Evolutionary conservation across 257 asterid genomes (phyloP).

Genomic region (Osmanthus fragrans): DNA sequence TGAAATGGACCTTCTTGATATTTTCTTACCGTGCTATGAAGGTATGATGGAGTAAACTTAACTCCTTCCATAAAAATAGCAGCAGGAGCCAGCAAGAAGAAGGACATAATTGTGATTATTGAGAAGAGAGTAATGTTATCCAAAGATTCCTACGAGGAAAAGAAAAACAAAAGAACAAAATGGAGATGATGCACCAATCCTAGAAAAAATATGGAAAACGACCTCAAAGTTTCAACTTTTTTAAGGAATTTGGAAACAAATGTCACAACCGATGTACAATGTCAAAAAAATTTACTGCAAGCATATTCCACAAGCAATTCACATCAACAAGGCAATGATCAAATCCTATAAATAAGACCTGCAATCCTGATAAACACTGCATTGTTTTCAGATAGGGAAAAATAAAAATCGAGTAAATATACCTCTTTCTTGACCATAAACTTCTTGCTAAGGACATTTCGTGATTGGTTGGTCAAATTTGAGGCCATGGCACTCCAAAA

Average conservation of each 20-base stretch:
- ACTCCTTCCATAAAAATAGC: slow-evolving; percentile 53
- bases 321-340: not conserved
- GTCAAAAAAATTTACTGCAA: not conserved
- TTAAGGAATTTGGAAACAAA: not conserved
- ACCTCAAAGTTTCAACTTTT: not conserved
- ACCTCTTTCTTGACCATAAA: slow-evolving; percentile 63
- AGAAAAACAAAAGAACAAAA: not conserved
- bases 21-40: slow-evolving; percentile 46
- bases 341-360: not conserved
- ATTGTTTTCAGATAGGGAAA: not conserved
- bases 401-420: not conserved
- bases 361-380: not conserved
- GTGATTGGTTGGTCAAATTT: slow-evolving; percentile 53
- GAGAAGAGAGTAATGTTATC: slow-evolving; percentile 56
- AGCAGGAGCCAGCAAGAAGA: slow-evolving; percentile 48
- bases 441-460: slow-evolving; percentile 61
- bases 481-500: slow-evolving; percentile 71
- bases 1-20: not conserved
- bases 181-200: not conserved
- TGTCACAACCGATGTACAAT: not conserved
- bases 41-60: slow-evolving; percentile 50
- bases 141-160: slow-evolving; percentile 44
- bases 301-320: not conserved
- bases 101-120: slow-evolving; percentile 55
- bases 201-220: not conserved